A percentile compares a stretch with the other conserved stretches of the same genome.
Conservation (phyloP, 2,329 filamentous ascomycete species). For the Calycina herbarum region DNA sequence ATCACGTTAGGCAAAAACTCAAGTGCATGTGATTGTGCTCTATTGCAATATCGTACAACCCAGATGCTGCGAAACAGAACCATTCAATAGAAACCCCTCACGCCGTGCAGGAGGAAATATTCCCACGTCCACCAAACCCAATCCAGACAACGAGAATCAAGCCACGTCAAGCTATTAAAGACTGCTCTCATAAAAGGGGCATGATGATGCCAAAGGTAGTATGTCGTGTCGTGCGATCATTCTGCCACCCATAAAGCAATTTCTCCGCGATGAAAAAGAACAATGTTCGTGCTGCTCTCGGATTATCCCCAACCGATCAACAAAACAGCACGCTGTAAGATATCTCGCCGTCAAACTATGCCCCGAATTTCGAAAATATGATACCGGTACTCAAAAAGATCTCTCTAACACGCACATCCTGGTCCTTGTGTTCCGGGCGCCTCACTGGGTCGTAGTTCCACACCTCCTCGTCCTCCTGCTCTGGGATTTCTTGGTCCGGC, state of each 20-base stretch:
- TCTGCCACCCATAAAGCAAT: conserved; percentile 21
- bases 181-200: conserved; percentile 31
- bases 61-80: conserved; percentile 37
- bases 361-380: conserved; percentile 23
- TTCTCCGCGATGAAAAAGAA: conserved; percentile 23
- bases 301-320: conserved; percentile 17
- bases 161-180: conserved; percentile 39
- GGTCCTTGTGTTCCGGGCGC: conserved; percentile 59
- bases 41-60: conserved; percentile 41
- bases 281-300: conserved; percentile 19
- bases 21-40: conserved; percentile 29
- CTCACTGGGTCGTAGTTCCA: conserved; percentile 56
- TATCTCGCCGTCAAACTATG: conserved; percentile 24
- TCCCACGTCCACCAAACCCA: conserved; percentile 29
- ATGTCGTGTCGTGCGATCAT: conserved; percentile 25
- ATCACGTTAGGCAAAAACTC: neutral
- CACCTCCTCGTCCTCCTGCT: conserved; percentile 56
- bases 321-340: conserved; percentile 9
- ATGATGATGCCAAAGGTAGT: conserved; percentile 9
- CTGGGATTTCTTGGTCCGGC: conserved; percentile 86
- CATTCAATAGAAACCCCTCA: conserved; percentile 33
- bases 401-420: conserved; percentile 62
- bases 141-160: conserved; percentile 31
- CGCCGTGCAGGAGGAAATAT: conserved; percentile 34
- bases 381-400: conserved; percentile 10